Conservation (phyloP, 1,284 basidiomycete species). For the Heterobasidion occidentale region DNA sequence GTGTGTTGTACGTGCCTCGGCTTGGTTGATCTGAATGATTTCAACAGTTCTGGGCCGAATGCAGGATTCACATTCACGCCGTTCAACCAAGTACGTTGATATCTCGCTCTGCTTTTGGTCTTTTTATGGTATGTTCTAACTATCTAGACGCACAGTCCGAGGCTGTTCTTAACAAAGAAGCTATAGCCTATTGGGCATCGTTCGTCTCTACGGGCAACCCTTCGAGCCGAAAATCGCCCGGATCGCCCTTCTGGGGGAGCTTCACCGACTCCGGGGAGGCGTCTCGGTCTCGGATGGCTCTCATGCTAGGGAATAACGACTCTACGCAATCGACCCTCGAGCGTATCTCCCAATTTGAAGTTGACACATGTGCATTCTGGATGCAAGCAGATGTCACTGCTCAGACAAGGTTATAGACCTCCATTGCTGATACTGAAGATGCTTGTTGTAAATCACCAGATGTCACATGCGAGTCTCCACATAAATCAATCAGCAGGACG, state of each 20-base stretch:
- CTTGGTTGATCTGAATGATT: not conserved
- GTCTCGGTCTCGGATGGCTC: constrained; percentile 13
- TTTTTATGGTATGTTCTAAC: not conserved
- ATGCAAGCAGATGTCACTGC: constrained; percentile 2
- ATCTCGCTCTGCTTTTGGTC: too few species aligned
- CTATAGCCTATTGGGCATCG: constrained; percentile 38
- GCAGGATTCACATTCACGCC: constrained; percentile 30
- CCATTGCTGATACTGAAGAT: not conserved
- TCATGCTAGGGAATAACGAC: constrained; percentile 12
- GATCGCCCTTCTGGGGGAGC: constrained; percentile 18
- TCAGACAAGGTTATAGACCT: not conserved
- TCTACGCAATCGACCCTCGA: constrained; percentile 13
- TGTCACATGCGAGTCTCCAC: too few species aligned
- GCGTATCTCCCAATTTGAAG: constrained; percentile 10
- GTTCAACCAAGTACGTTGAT: constrained; percentile 26
- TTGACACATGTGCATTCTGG: constrained; percentile 15
- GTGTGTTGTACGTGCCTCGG: not conserved
- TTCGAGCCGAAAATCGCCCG: constrained; percentile 13
- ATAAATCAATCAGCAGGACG: too few species aligned
- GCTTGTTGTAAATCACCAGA: not conserved
- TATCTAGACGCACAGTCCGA: constrained; percentile 23
- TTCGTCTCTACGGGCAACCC: constrained; percentile 30
- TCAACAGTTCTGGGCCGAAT: constrained; percentile 17
- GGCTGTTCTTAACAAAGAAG: constrained; percentile 27
- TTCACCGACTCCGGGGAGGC: constrained; percentile 7